Conservation (phyloP, 2,329 filamentous ascomycete genomes). For the Fusarium sp. region DNA sequence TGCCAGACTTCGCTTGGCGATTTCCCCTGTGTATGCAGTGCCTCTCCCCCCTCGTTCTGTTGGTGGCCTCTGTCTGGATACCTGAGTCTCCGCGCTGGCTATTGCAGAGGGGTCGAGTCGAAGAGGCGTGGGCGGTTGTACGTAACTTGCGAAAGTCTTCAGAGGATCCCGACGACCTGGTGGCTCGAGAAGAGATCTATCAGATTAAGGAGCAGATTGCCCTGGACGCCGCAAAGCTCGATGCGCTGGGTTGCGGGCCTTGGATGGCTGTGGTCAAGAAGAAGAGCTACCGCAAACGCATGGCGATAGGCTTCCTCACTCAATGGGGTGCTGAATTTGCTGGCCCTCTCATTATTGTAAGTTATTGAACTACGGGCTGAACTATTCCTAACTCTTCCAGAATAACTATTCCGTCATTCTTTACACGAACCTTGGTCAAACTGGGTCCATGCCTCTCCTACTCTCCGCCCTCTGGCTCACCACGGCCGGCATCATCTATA, state of each 20-base stretch:
- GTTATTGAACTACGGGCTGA: conserved; percentile 27
- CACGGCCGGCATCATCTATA: conserved; percentile 61
- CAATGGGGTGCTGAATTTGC: conserved; percentile 66
- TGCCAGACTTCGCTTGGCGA: conserved; percentile 54
- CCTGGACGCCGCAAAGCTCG: conserved; percentile 56
- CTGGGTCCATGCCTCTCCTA: conserved; percentile 54
- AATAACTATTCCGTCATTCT: conserved; percentile 57
- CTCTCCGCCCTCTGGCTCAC: conserved; percentile 56
- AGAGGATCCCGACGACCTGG: conserved; percentile 51
- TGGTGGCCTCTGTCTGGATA: conserved; percentile 50
- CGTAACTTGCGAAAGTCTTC: conserved; percentile 46
- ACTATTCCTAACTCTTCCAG: conserved; percentile 38
- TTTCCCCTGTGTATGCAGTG: conserved; percentile 57
- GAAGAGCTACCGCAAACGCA: conserved; percentile 61
- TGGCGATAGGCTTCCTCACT: conserved; percentile 63
- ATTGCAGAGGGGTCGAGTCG: conserved; percentile 56
- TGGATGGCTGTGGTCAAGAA: conserved; percentile 60
- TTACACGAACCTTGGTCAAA: conserved; percentile 54
- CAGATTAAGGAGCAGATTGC: conserved; percentile 59
- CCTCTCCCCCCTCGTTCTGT: conserved; percentile 52
- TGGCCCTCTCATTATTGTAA: conserved; percentile 62
- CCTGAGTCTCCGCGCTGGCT: conserved; percentile 62
- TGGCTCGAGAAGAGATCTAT: conserved; percentile 59
- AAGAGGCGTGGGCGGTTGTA: conserved; percentile 59
- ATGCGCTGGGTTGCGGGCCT: conserved; percentile 51